Evolutionary conservation across 371 early-diverging fungal genomes (phyloP), one percentile per base, ranked within the genome.

Genomic region (Hamiltosporidium magnivora): DNA sequence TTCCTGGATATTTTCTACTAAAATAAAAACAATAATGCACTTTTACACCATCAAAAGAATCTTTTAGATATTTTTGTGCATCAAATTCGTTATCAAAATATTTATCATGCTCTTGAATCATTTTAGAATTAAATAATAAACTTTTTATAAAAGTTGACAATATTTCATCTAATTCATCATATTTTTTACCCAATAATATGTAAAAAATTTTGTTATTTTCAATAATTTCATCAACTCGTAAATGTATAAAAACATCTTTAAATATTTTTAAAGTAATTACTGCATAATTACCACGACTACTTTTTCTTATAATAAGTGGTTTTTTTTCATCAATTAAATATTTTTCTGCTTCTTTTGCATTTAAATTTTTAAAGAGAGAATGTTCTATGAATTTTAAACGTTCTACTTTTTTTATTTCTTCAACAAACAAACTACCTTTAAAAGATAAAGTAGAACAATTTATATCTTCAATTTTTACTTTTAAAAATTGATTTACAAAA

Each of bases 1-100:
- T 52, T 42, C 76, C 76, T 2, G 76, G 76, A 63, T 63, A 61
- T 36, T 72, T 58, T 58, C 44, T 42, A 44, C 53, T 61, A 62
- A 76, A 56, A 44, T 54, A 62, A 59, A 71, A 65, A 1, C 64
- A 56, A 63, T 76, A 76, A 43, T 44, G 61, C 12, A 25, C 25
- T 25, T 25, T 25, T 25, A 71, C 62, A 40, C 58, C 65, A 14
- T 59, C 58, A 1, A 49, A n/a, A 3, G 4, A 36, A 2, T 56
- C 54, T 3, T 58, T 53, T 4, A 70, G 40, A 58, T 70, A 54
- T 3, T 61, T 49, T 39, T 58, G 3, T 11, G 70, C 67, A 38
- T 63, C 54, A 2, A 54, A 49, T 46, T 58, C 44, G 39, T 56
- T 8, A n/a, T 64, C 40, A 40, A 54, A 72, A 56, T 58, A 73